phyloP scores from a whole-genome alignment of 495 filamentous ascomycete species.

The Xylaria bambusicola region DNA sequence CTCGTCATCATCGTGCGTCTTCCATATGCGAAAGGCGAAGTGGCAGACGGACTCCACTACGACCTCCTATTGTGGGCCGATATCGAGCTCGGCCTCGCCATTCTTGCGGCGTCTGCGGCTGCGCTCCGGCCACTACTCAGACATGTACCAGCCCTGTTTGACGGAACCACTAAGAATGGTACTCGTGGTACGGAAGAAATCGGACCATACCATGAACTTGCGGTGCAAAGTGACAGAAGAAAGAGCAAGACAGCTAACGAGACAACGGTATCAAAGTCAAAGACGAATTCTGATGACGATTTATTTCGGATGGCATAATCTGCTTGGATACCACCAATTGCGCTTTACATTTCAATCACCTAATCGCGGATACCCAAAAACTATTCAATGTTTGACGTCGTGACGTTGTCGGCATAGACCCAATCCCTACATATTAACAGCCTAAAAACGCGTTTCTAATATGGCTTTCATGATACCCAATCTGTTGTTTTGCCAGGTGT shows the following conservation, averaged over 20 bases:
- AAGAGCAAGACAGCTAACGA: not conserved
- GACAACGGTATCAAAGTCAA: not conserved
- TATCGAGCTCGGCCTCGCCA: conserved; percentile 33
- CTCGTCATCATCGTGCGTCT: conserved; percentile 31
- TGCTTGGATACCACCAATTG: not conserved
- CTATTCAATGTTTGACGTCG: not conserved
- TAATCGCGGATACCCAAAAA: conserved; percentile 11
- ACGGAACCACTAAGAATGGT: conserved; percentile 13
- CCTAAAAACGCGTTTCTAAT: too few relatives aligned
- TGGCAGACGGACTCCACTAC: conserved; percentile 25
- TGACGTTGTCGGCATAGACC: not conserved
- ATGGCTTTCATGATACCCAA: too few relatives aligned
- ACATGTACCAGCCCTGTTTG: conserved; percentile 21
- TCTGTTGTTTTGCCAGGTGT: too few relatives aligned
- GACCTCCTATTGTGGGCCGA: conserved; percentile 35
- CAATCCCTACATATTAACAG: too few relatives aligned
- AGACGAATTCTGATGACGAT: conserved; percentile 13
- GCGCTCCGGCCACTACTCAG: conserved; percentile 29
- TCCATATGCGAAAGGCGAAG: conserved; percentile 21
- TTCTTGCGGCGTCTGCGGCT: conserved; percentile 29
- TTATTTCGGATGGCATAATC: conserved; percentile 10
- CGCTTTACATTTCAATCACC: not conserved
- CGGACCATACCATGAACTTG: conserved; percentile 25
- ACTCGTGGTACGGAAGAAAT: conserved; percentile 17
- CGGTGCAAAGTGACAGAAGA: not conserved